Base-by-base conservation (phyloP, 208 protist species). In the Histomonas meleagridis region DNA sequence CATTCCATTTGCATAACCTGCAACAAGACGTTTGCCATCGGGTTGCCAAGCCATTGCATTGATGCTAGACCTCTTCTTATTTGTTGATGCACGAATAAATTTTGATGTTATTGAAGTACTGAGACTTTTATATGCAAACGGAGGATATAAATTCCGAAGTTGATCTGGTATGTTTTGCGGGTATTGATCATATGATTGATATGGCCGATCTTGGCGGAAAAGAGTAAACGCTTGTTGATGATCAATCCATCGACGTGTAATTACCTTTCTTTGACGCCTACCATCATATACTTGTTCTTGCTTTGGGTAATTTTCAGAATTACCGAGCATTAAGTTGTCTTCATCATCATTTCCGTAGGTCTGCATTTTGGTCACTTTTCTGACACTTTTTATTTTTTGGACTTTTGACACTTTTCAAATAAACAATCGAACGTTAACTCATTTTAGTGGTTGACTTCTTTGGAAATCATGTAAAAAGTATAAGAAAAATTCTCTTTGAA, bases 251-350 rank as follows among this genome's bases (percentile, higher is more conserved):
- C 70, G 70, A 81, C 70, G 70, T 18, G n/a, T 81, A 81, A 81
- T 81, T 46, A 10, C 23, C n/a, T 81, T 81, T 51, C 70, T 2
- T 23, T 46, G 38, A 43, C 70, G 70, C 3, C 43, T 35, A 38
- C 70, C 70, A 81, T 81, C 70, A n/a, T 81, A 81, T 32, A 46
- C n/a, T 23, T 81, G 70, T 46, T 81, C 70, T n/a, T n/a, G n/a
- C n/a, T n/a, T n/a, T n/a, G n/a, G n/a, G n/a, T n/a, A n/a, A n/a
- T n/a, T n/a, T n/a, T n/a, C n/a, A n/a, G n/a, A n/a, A n/a, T n/a
- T n/a, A n/a, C n/a, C n/a, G n/a, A n/a, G n/a, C n/a, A n/a, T n/a
- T n/a, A n/a, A n/a, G n/a, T n/a, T n/a, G n/a, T n/a, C n/a, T n/a
- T n/a, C n/a, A n/a, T n/a, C n/a, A n/a, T n/a, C n/a, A n/a, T n/a